Evolutionary conservation across 192 early-diverging fungal genomes (phyloP), one percentile per base, ranked within the genome.

Genomic region (Chytriomyces sp.): DNA sequence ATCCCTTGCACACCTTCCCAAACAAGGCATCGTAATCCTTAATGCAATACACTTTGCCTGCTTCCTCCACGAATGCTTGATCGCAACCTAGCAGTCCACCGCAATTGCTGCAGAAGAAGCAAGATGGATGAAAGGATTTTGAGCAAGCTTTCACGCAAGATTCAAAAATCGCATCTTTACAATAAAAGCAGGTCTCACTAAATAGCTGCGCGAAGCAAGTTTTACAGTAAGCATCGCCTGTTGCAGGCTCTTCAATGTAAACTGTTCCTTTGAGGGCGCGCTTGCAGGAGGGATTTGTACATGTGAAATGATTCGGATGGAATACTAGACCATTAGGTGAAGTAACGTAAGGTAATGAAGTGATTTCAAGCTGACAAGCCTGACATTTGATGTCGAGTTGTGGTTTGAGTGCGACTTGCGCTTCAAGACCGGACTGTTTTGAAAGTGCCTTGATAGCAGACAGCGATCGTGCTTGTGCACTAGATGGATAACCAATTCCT

Each of bases 41-140:
- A 5, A 44, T 6, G 32, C 80, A 81, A 38, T 77, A 81, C 1
- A 80, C 78, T 71, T 80, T 80, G 7, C 78, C 80, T 26, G 64
- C 38, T 19, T 68, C 67, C 61, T 81, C 80, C 26, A 80, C 53
- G 68, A 81, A 81, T 10, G 40, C 58, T 40, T 37, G 44, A 19
- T 32, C 56, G 25, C 58, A 31, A 5, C 37, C 64, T 8, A 80
- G 39, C 5, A 31, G 22, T 7, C 12, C 52, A 3, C 80, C 80
- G 59, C 80, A 81, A 34, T 81, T 71, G 25, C 39, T 31, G 64
- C 80, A 81, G 38, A 81, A 81, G 60, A 81, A 81, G 64, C 81
- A 80, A 28, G 77, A 67, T 25, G 73, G 64, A 39, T 81, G 80
- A 37, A 79, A 81, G 8, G 39, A 55, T 52, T 60, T 80, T 25